Evolutionary conservation across 1,139 yeast genomes (phyloP).

Genomic region (Hemisphaericaspora xylanilytica): DNA sequence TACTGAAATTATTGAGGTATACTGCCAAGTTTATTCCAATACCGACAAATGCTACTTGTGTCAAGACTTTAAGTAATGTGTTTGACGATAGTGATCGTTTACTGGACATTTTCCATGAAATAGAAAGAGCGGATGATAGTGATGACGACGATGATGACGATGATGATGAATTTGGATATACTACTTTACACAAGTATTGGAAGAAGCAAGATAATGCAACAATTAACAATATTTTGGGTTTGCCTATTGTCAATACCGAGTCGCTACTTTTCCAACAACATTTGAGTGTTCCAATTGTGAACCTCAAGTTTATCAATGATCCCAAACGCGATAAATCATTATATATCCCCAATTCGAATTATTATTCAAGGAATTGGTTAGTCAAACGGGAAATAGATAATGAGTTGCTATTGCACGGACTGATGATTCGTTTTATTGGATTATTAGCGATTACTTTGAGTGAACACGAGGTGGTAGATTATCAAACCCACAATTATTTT

Average conservation of each 20-base stretch:
- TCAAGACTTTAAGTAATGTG: slow-evolving; percentile 13
- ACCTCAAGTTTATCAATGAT: slow-evolving; percentile 35
- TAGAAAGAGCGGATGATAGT: slow-evolving; percentile 10
- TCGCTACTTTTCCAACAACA: slow-evolving; percentile 36
- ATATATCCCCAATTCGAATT: slow-evolving; percentile 39
- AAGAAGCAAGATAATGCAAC: slow-evolving; percentile 29
- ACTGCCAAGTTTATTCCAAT: slow-evolving; percentile 37
- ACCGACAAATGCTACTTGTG: slow-evolving; percentile 23
- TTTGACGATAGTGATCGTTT: slow-evolving; percentile 11
- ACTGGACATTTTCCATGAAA: slow-evolving; percentile 4
- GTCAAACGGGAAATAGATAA: slow-evolving; percentile 27
- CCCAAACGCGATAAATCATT: slow-evolving; percentile 26
- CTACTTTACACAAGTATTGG: slow-evolving; percentile 41
- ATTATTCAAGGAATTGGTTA: slow-evolving; percentile 37
- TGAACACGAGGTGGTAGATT: slow-evolving; percentile 44
- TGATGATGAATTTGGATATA: slow-evolving; percentile 23
- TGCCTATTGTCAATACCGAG: slow-evolving; percentile 25
- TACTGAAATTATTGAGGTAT: slow-evolving; percentile 31
- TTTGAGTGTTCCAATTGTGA: slow-evolving; percentile 32
- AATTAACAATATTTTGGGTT: slow-evolving; percentile 35
- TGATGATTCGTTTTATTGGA: slow-evolving; percentile 40
- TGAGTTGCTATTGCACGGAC: slow-evolving; percentile 33
- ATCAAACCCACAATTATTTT: slow-evolving; percentile 25
- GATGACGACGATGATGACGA: slow-evolving; percentile 18
- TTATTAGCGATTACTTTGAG: slow-evolving; percentile 35